Percentiles rank a stretch among this genome's conserved stretches.
phyloP scores from a whole-genome alignment of 2,329 filamentous ascomycete species.

The Colletotrichum eremochloae region DNA sequence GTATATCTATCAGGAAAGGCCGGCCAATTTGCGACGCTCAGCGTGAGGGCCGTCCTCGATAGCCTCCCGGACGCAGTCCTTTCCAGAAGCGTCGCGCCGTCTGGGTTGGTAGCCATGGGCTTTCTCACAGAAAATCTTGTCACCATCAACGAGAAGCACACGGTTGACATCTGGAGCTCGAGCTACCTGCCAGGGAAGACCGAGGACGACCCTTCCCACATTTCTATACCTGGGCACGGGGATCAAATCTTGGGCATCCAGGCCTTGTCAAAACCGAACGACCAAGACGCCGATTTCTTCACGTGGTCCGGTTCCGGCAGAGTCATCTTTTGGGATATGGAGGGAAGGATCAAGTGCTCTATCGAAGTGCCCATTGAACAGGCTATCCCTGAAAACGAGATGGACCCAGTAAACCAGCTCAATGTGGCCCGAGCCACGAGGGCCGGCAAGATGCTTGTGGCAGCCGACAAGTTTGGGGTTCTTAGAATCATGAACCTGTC shows the following conservation, averaged over 20 bases:
- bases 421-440: slow-evolving; percentile 71
- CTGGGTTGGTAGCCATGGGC: slow-evolving; percentile 75
- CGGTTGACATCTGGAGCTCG: slow-evolving; percentile 76
- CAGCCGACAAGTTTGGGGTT: slow-evolving; percentile 89
- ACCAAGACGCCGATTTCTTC: slow-evolving; percentile 78
- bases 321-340: slow-evolving; percentile 84
- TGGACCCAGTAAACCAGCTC: slow-evolving; percentile 70
- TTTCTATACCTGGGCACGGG: slow-evolving; percentile 73
- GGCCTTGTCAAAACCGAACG: slow-evolving; percentile 71
- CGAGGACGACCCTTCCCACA: slow-evolving; percentile 57
- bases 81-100: slow-evolving; percentile 53
- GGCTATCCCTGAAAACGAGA: slow-evolving; percentile 60
- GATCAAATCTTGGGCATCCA: slow-evolving; percentile 81
- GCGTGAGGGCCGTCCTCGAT: slow-evolving; percentile 63
- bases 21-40: slow-evolving; percentile 68
- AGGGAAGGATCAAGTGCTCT: slow-evolving; percentile 76
- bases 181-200: slow-evolving; percentile 59
- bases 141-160: slow-evolving; percentile 80
- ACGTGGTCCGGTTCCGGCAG: slow-evolving; percentile 89
- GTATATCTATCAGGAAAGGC: slow-evolving; percentile 79
- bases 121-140: slow-evolving; percentile 77
- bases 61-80: slow-evolving; percentile 56
- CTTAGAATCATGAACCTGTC: slow-evolving; percentile 76
- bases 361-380: slow-evolving; percentile 80
- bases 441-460: slow-evolving; percentile 76